Percentiles rank a stretch among this genome's conserved stretches.
phyloP scores from a whole-genome alignment of 768 basidiomycete genomes.

The Russula foetens region DNA sequence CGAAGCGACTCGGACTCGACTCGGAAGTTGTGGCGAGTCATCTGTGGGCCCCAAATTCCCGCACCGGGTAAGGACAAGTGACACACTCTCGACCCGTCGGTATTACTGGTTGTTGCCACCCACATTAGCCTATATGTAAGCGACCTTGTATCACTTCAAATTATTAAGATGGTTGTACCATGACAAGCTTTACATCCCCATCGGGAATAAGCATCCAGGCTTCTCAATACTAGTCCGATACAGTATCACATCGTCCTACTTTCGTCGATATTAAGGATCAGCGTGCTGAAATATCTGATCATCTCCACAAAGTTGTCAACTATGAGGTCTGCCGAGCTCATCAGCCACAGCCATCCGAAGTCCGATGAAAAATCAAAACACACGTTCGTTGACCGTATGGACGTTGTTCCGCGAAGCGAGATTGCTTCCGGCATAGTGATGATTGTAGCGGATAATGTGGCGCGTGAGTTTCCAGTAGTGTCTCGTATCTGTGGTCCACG shows the following conservation, averaged over 20 bases:
- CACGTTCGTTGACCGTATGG: slow-evolving; percentile 59
- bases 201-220: too few relatives aligned
- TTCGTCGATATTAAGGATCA: slow-evolving; percentile 66
- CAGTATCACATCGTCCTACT: neutral
- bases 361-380: neutral
- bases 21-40: too few relatives aligned
- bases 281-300: slow-evolving; percentile 54
- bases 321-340: slow-evolving; percentile 33
- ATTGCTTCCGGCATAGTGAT: slow-evolving; percentile 13
- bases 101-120: too few relatives aligned
- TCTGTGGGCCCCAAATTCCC: too few relatives aligned
- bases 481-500: slow-evolving; percentile 11
- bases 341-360: neutral
- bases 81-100: too few relatives aligned
- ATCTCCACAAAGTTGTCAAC: slow-evolving; percentile 51
- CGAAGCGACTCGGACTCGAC: too few relatives aligned
- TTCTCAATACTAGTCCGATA: neutral
- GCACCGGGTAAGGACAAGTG: too few relatives aligned
- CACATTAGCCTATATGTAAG: too few relatives aligned
- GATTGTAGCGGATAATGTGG: slow-evolving; percentile 18
- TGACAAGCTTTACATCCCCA: too few relatives aligned
- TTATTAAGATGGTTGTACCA: too few relatives aligned
- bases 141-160: too few relatives aligned
- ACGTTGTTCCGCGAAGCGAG: slow-evolving; percentile 27
- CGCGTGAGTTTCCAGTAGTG: slow-evolving; percentile 17